These are phyloP conservation scores for Physcomitrium patens DNA, from an alignment of 225 moss, liverwort and hornwort genomes.

Conservation along the genomic window DNA sequence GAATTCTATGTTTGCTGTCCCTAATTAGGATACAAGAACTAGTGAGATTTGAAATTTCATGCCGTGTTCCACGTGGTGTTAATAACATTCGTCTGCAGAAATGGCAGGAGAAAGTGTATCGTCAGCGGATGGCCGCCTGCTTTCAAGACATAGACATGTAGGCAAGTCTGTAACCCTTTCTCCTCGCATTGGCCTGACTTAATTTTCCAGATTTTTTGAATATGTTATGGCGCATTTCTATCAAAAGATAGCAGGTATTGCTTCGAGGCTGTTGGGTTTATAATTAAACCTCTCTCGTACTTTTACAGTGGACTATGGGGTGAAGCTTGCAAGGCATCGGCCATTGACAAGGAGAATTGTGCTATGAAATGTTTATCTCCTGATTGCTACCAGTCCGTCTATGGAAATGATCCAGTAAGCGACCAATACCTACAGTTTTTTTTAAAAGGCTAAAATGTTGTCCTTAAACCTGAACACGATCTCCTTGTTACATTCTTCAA, in stretches of 20 bases:
- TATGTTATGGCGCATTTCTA: not conserved
- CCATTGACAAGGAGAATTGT: slow-evolving; percentile 74
- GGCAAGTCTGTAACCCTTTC: slow-evolving; percentile 41
- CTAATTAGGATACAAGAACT: not conserved
- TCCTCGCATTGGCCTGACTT: not conserved
- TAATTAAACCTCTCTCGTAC: not conserved
- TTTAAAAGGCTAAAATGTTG: no score
- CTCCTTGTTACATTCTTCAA: no score
- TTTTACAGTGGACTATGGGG: slow-evolving; percentile 56
- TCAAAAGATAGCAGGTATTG: not conserved
- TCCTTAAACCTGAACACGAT: no score
- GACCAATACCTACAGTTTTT: not conserved
- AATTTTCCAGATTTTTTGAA: not conserved
- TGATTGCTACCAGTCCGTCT: slow-evolving; percentile 66
- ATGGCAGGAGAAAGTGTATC: slow-evolving; percentile 64
- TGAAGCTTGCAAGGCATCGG: slow-evolving; percentile 50
- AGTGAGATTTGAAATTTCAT: not conserved
- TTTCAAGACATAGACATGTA: slow-evolving; percentile 65
- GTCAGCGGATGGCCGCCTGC: slow-evolving; percentile 43
- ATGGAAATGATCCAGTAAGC: slow-evolving; percentile 76
- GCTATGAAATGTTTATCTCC: slow-evolving; percentile 76
- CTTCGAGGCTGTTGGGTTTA: slow-evolving; percentile 23
- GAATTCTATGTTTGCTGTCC: not conserved
- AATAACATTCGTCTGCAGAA: slow-evolving; percentile 36
- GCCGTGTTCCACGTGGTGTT: not conserved